A percentile compares a stretch with the other conserved stretches of the same genome.
Conservation (phyloP, 1,139 yeast genomes). For the Cylindricascospora bacillispora region DNA sequence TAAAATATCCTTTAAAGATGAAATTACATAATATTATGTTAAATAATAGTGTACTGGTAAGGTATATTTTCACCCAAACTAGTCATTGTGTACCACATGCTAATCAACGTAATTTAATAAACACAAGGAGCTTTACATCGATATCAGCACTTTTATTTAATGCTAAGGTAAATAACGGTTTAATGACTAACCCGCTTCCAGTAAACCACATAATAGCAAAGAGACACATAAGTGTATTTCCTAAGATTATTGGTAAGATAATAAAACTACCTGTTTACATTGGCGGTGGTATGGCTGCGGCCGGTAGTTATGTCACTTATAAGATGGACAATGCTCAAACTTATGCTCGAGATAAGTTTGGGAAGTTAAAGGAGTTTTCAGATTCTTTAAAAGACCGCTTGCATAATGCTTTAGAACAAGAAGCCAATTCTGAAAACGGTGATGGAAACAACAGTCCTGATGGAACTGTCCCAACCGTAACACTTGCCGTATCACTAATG, state of each 20-base stretch:
- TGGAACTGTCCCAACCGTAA: constrained; percentile 27
- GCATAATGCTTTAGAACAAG: constrained; percentile 18
- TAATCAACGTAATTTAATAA: too few species aligned
- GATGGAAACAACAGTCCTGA: constrained; percentile 24
- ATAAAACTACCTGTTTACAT: constrained; percentile 63
- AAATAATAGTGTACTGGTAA: too few species aligned
- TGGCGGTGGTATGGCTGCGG: constrained; percentile 89
- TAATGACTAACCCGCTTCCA: too few species aligned
- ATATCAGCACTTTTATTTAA: too few species aligned
- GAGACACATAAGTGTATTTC: constrained; percentile 29
- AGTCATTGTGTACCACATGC: too few species aligned
- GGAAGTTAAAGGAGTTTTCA: constrained; percentile 47
- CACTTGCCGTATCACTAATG: constrained; percentile 29
- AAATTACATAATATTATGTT: too few species aligned
- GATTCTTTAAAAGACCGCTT: constrained; percentile 22
- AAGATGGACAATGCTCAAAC: constrained; percentile 78
- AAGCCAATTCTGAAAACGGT: constrained; percentile 15
- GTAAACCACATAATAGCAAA: constrained; percentile 6
- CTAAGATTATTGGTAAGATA: constrained; percentile 43
- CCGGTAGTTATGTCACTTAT: constrained; percentile 83
- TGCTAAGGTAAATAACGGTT: too few species aligned
- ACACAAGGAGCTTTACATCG: too few species aligned
- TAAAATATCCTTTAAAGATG: too few species aligned
- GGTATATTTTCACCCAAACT: too few species aligned
- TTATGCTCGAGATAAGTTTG: constrained; percentile 55